Evolutionary conservation across 78 protist genomes (phyloP), one percentile per base, ranked within the genome.

Genomic region (Paratrimastix pyriformis): DNA sequence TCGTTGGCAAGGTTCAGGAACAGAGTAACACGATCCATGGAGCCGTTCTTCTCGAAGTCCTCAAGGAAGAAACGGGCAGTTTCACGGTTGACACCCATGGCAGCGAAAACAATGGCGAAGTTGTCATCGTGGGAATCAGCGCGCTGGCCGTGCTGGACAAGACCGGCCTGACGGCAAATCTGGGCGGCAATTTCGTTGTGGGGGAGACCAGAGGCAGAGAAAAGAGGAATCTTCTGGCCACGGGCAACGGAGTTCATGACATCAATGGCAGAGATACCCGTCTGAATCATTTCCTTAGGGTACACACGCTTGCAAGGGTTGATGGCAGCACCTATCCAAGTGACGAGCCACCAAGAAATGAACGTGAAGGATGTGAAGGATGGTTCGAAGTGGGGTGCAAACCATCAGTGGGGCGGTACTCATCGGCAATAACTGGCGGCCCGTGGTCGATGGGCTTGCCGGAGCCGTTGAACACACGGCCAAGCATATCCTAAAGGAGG

Each of bases 151-250:
- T 65, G 42, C 79, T 90, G 76, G 64, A 97, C 99, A 11, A 97
- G 86, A 72, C 98, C 98, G 30, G 98, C 97, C 78, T 93, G 97
- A 5, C 98, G 85, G 85, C 97, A 93, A 40, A 97, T 94, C 79
- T 97, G 99, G 26, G 98, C 98, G 45, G 99, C 98, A 72, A 95
- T 91, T 40, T 74, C 94, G 81, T 96, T 91, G 88, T 96, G 99
- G 37, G 99, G 99, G 35, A 96, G 86, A 82, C 99, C 99, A 38
- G 97, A 92, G 39, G 95, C 99, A 15, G 98, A 92, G 97, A 97
- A 97, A 69, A 97, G 83, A 32, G 99, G 99, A 68, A 97, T 97
- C 97, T 97, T 97, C 84, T 97, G 99, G 32, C 99, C 99, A 40
- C 99, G 87, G 74, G 99, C 99, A 30, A 97, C 89, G 18, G 94